Evolutionary conservation across 805 yeast species (phyloP).

Genomic region (Grigorovia yakushimaensis): DNA sequence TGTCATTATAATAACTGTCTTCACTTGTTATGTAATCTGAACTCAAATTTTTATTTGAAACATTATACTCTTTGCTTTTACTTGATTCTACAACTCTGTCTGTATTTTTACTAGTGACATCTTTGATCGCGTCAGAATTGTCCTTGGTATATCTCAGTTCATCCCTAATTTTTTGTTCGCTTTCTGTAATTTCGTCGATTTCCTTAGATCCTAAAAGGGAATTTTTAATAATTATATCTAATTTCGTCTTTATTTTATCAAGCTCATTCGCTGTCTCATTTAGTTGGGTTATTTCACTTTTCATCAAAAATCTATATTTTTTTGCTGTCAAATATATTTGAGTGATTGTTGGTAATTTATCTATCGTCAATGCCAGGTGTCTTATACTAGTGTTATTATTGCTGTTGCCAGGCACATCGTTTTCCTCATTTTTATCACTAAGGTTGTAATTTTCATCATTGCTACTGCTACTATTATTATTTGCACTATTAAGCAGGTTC

Average conservation of each 20-base stretch:
- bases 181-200: slow-evolving; percentile 16
- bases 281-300: slow-evolving; percentile 5
- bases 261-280: slow-evolving; percentile 5
- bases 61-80: no score
- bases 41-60: no score
- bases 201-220: slow-evolving; percentile 17
- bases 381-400: not conserved
- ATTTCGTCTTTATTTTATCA: slow-evolving; percentile 1
- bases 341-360: slow-evolving; percentile 7
- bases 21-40: not conserved
- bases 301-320: slow-evolving; percentile 12
- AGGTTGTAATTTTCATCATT: slow-evolving; percentile 1
- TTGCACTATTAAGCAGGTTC: not conserved
- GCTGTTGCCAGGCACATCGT: no score
- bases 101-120: no score
- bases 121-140: not conserved
- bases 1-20: not conserved
- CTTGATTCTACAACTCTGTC: no score
- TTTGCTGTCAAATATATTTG: slow-evolving; percentile 12
- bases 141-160: not conserved
- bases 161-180: slow-evolving; percentile 5
- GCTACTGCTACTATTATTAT: no score
- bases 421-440: not conserved
- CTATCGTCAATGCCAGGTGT: not conserved
- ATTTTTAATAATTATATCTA: slow-evolving; percentile 16